Evolutionary conservation across 225 moss, liverwort and hornwort genomes (phyloP), one percentile per base, ranked within the genome.

Genomic region (Pseudoscleropodium purum): DNA sequence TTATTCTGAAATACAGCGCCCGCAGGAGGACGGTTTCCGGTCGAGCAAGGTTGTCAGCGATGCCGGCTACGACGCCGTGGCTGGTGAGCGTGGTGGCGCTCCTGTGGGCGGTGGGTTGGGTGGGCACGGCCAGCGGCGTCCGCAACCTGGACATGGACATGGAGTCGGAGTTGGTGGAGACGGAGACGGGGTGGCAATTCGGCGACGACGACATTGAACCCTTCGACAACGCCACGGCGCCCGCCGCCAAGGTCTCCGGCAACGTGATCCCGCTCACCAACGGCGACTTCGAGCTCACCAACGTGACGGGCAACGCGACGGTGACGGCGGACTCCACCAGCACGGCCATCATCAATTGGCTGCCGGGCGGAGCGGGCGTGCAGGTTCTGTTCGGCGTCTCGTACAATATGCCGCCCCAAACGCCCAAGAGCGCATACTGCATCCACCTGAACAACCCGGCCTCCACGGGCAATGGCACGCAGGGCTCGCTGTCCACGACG

Each of bases 341-440:
- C 85, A 75, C 77, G 41, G 79, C 87, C 84, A 88, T 89, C 70
- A 10, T 88, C n/a, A 94, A 94, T 49, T 94, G 94, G 92, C 27
- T 43, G 3, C 75, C 89, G 30, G 89, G 88, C 64, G 87, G 79
- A 10, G 79, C 90, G 6, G 93, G 90, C 89, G 92, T 94, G 61
- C 92, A 93, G 90, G 57, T 94, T 85, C 54, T 89, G n/a, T 34
- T 59, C 14, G 69, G 84, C 85, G 26, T 64, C 56, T 54, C 81
- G 18, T 92, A 94, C 90, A 34, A 87, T 14, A 89, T 89, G 91
- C 37, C 75, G 37, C 36, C 60, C 75, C 1, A 20, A 1, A 88
- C 66, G 26, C 66, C 89, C 37, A 87, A 75, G 75, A 88, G 87
- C 89, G 1, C 6, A 16, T 82, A 67, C 81, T 85, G 80, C 86